Base-by-base conservation (phyloP, 73 alveolate species). In the Tetrahymena borealis region DNA sequence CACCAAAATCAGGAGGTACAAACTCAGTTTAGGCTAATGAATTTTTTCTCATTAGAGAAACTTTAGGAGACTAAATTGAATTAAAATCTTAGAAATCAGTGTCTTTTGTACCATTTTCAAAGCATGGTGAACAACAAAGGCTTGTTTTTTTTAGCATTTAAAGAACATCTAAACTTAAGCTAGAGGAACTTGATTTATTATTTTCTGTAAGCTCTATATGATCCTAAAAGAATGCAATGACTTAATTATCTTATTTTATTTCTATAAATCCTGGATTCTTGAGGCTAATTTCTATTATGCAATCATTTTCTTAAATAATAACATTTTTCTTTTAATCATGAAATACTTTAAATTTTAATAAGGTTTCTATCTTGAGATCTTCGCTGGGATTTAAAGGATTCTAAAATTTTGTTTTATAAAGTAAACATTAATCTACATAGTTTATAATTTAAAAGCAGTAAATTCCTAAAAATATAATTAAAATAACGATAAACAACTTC, bases 321-420 rank as follows among this genome's bases (percentile, higher is more conserved):
- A 36, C 78, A 36, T 78, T 28, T 78, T 92, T 60, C 13, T 32
- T n/a, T 24, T 24, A 1, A n/a, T 60, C 95, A 38, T 92, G 78
- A 92, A 78, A 92, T 36, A 92, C 90, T 38, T 39, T 28, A 37
- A 92, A 92, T 37, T 92, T 92, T n/a, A 92, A 32, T 12, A 92
- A 42, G 24, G 90, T 60, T 24, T 92, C 95, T 18, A 92, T 90
- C 20, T 85, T 78, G 15, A 92, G 32, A 13, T 91, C 92, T 18
- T 92, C 95, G 37, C 12, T 33, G 32, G 95, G 95, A 78, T 92
- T 92, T 4, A 78, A 38, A 3, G 95, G 95, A 78, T 92, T 92
- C 91, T 79, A n/a, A 20, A n/a, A 24, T 28, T 79, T 2, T 78
- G 0, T n/a, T 4, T n/a, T 3, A 60, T 6, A 60, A 20, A n/a